A percentile compares a stretch with the other conserved stretches of the same genome.
Evolutionary conservation across 202 grass and related monocot genomes (phyloP).

Genomic region (Panicum hallii): DNA sequence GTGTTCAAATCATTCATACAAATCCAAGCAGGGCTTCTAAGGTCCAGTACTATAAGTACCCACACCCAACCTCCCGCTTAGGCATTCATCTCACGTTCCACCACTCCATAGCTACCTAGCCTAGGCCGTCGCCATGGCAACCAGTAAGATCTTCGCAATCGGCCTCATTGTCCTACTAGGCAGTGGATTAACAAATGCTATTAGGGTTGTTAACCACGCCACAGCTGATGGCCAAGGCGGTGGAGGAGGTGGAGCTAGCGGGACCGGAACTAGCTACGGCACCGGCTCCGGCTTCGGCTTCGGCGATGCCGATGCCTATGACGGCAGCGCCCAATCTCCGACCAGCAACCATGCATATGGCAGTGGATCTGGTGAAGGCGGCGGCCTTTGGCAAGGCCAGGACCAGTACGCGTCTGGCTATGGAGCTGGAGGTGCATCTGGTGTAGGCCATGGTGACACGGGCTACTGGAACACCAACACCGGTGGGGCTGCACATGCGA

Average conservation of each 20-base stretch:
- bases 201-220: slow-evolving; percentile 34
- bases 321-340: background rate
- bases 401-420: slow-evolving; percentile 1
- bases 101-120: background rate
- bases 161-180: slow-evolving; percentile 30
- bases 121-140: background rate
- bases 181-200: slow-evolving; percentile 27
- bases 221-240: slow-evolving; percentile 3
- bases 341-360: background rate
- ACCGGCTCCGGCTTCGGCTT: background rate
- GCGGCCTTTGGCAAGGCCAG: background rate
- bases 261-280: background rate
- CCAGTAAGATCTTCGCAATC: background rate
- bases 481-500: background rate
- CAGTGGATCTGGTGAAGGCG: background rate
- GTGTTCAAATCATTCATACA: background rate
- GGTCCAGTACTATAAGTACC: slow-evolving; percentile 10
- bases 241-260: background rate
- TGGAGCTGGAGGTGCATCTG: background rate
- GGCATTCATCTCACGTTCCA: background rate
- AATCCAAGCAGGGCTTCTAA: background rate
- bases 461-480: background rate
- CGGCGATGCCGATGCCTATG: background rate
- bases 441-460: slow-evolving; percentile 7
- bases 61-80: background rate